A percentile compares a stretch with the other conserved stretches of the same genome.
phyloP scores from a whole-genome alignment of 345 rosid genomes.

The Streptanthus diversifolius region DNA sequence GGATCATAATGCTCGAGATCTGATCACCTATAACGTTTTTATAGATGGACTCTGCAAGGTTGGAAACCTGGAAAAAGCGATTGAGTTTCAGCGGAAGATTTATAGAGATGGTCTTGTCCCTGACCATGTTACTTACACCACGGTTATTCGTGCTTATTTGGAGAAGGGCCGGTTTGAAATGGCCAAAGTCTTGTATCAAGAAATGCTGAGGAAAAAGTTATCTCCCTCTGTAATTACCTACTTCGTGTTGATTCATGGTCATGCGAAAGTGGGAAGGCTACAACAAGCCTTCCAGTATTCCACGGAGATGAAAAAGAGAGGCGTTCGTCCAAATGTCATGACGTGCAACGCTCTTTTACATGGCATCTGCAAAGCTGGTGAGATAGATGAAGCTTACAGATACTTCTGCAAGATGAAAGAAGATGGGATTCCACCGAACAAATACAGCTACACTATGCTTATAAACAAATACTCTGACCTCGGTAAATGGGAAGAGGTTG shows the following conservation, averaged over 20 bases:
- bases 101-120: conserved; percentile 47
- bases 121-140: conserved; percentile 64
- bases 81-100: conserved; percentile 47
- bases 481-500: conserved; percentile 56
- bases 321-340: conserved; percentile 57
- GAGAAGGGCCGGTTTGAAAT: conserved; percentile 45
- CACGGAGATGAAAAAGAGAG: conserved; percentile 53
- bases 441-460: conserved; percentile 71
- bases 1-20: conserved; percentile 46
- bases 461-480: conserved; percentile 49
- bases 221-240: conserved; percentile 61
- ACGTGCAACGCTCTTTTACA: conserved; percentile 65
- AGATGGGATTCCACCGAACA: conserved; percentile 54
- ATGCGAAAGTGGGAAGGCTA: conserved; percentile 52
- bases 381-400: conserved; percentile 47
- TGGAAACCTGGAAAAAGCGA: conserved; percentile 48
- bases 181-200: conserved; percentile 48
- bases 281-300: conserved; percentile 49
- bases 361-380: conserved; percentile 57
- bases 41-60: conserved; percentile 49
- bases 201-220: conserved; percentile 50
- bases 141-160: conserved; percentile 52
- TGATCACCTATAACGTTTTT: conserved; percentile 52
- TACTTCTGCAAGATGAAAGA: conserved; percentile 55
- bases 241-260: conserved; percentile 68